Evolutionary conservation across 2,329 filamentous ascomycete genomes (phyloP).

Genomic region (Trichoderma atrobrunneum): DNA sequence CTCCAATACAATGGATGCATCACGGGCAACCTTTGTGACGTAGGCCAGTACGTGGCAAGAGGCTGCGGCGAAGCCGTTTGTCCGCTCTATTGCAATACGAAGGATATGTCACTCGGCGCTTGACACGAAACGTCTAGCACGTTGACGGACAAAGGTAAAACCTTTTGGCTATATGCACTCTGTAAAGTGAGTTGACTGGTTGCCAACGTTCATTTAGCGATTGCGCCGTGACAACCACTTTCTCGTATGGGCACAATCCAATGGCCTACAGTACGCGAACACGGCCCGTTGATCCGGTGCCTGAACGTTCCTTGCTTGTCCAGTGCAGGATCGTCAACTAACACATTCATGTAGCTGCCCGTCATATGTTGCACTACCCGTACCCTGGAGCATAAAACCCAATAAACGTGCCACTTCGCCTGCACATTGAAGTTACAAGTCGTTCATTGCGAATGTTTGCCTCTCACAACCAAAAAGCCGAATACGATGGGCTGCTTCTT

Average conservation of each 20-base stretch:
- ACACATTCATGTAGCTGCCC: not conserved
- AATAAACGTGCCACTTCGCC: not conserved
- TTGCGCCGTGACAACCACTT: not conserved
- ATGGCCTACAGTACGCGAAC: not conserved
- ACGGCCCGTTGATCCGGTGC: conserved; percentile 9
- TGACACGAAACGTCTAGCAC: not conserved
- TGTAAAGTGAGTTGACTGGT: not conserved
- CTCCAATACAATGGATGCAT: not conserved
- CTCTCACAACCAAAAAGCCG: not conserved
- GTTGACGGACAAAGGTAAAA: not conserved
- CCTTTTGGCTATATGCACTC: not conserved
- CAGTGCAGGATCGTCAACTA: not conserved
- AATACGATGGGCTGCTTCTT: conserved; percentile 1
- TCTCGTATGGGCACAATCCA: not conserved
- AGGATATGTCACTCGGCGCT: conserved; percentile 11
- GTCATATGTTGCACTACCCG: not conserved
- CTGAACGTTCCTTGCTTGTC: not conserved
- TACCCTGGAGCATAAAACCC: not conserved
- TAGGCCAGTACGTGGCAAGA: conserved; percentile 24
- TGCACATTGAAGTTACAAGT: not conserved
- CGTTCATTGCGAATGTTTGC: not conserved
- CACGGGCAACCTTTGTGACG: conserved; percentile 20
- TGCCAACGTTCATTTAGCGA: not conserved
- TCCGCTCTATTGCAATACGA: conserved; percentile 25
- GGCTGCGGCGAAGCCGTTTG: conserved; percentile 15